Evolutionary conservation across 169 alveolate species (phyloP), one percentile per base, ranked within the genome.

Genomic region (Cryptosporidium baileyi): DNA sequence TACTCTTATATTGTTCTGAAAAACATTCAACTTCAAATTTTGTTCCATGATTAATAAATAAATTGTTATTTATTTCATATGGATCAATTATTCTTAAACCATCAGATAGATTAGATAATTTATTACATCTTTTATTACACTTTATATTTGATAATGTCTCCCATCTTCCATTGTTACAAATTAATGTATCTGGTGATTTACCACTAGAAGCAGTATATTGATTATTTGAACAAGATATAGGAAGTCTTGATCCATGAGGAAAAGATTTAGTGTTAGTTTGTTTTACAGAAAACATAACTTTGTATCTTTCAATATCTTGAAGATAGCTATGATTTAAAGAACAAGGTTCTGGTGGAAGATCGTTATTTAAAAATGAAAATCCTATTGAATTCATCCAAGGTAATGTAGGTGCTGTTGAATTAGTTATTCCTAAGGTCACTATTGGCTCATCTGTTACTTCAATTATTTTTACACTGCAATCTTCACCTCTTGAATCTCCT

Each of bases 321-420:
- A 74, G 19, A 22, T 74, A 74, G 9, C n/a, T 38, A 17, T 54
- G 47, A 43, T 74, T 74, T n/a, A 38, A 11, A 11, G 85, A 74
- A 32, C 85, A 74, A 4, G 85, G 85, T 15, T 74, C 85, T 1
- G 67, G 44, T 2, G 63, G 85, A 9, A 74, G 24, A 36, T 74
- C 85, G 11, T 57, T 51, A 6, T 74, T 74, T 41, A 38, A 28
- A 45, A 32, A 24, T 3, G 65, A 36, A 43, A 74, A 74, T 15
- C 85, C 85, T 2, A 74, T 22, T n/a, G 85, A 52, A 24, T 41
- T 57, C 85, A 74, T 74, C 85, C 85, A 74, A n/a, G 85, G 85
- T 34, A 74, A 26, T 5, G 43, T 47, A 1, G 85, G 85, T 3
- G 85, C 59, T 3, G 67, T 74, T 60, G 85, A 74, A 26, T 74